Evolutionary conservation across 2,329 filamentous ascomycete species (phyloP).

Genomic region (Aspergillus sclerotialis): DNA sequence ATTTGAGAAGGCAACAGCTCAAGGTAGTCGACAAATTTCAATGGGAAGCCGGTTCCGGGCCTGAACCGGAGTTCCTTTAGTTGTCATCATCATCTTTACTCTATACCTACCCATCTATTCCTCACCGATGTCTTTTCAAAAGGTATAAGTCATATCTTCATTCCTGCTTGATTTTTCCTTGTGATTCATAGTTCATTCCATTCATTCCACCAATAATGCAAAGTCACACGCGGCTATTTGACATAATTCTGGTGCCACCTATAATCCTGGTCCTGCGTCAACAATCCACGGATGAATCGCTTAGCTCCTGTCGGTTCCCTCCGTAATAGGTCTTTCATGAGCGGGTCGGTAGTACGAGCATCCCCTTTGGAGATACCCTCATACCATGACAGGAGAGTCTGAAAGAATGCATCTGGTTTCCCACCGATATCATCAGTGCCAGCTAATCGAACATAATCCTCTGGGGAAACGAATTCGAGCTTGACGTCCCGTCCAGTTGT

Average conservation of each 20-base stretch:
- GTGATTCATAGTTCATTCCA: no score
- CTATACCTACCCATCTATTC: no score
- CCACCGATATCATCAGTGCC: constrained; percentile 28
- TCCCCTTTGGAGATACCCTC: constrained; percentile 41
- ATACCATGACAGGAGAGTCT: constrained; percentile 38
- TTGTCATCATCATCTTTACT: no score
- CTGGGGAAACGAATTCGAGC: constrained; percentile 26
- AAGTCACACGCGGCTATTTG: no score
- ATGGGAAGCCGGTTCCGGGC: no score
- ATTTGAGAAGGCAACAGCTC: no score
- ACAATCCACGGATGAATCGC: constrained; percentile 22
- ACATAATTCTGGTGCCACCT: constrained; percentile 42
- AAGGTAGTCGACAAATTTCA: no score
- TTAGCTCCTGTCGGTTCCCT: constrained; percentile 37
- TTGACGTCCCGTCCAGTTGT: constrained; percentile 25
- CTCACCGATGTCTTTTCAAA: no score
- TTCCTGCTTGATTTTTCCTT: no score
- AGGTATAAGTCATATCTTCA: no score
- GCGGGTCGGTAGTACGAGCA: constrained; percentile 33
- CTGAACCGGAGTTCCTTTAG: no score
- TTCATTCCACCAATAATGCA: no score
- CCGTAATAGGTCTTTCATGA: constrained; percentile 40
- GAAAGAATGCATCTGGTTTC: constrained; percentile 33
- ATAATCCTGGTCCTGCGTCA: constrained; percentile 27
- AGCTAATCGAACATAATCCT: constrained; percentile 27